Base-by-base conservation (phyloP, 2,329 filamentous ascomycete species). In the Talaromyces sp. region DNA sequence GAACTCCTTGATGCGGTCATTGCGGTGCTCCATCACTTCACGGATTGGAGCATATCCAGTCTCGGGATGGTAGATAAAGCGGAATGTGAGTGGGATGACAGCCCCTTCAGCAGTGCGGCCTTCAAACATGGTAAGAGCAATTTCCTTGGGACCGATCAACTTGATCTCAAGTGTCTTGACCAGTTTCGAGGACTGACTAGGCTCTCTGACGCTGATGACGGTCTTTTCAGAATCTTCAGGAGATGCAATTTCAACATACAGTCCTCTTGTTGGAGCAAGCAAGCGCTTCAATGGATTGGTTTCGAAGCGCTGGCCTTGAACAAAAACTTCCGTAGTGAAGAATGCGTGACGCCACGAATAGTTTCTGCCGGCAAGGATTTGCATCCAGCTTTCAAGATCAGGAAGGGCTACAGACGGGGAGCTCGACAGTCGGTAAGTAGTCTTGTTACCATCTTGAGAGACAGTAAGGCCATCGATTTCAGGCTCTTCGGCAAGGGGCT, bases 1-100 rank as follows among this genome's bases (percentile, higher is more conserved):
- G 77, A 99, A 99, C 77, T 96, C 91, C 83, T 99, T 99, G 83
- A 99, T 98, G 67, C 92, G 90, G 74, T 99, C 93, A 75, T 99
- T 99, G 73, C 95, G 92, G 61, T 86, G 89, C 39, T 92, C 86
- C 95, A 99, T 99, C 66, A 98, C 90, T 77, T 99, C 95, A 65
- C 89, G 89, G 69, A 99, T 96, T 18, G 95, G 95, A n/a, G 96
- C 93, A 74, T 97, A 99, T 33, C 95, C 95, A 62, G 92, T 89
- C 77, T 98, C 93, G 1, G 95, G 95, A 74, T 93, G 91, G 79
- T 99, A 99, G 5, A 86, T 91, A 81, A 98, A 98, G 73, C 88
- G 86, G 68, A 99, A 87, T 23, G 91, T 89, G 63, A 99, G 81
- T 23, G 92, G 85, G n/a, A 92, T 88, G 12, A 93, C 85, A 73